Evolutionary conservation across 805 yeast genomes (phyloP), one percentile per base, ranked within the genome.

Genomic region (Zygoascus flipseniorum): DNA sequence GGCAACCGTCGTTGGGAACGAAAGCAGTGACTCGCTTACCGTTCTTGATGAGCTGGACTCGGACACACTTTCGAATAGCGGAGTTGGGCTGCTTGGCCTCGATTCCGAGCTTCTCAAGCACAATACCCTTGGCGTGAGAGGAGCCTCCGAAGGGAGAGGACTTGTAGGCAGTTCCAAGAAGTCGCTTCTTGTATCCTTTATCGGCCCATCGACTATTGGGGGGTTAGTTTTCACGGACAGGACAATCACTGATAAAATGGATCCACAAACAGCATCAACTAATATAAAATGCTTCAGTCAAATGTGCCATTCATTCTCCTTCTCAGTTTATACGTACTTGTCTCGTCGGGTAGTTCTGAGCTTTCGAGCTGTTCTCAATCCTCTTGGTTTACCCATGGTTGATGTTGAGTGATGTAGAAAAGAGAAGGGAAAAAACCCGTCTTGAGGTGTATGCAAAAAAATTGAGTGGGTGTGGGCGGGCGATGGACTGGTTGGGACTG

Each of bases 41-140:
- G 88, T 93, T 93, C 88, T 93, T 93, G 85, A 93, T 92, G 74
- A 93, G 86, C 83, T 93, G 98, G 63, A 93, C 99, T 86, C 98
- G 89, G 77, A 93, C 99, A 87, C 99, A 95, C 86, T 93, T 93
- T 87, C 99, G 93, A 75, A 93, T 92, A 80, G 99, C 99, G 71
- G 99, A 93, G 95, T 93, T 93, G 79, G 99, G 99, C 83, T 93
- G 99, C 82, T 93, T 93, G 76, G 99, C 95, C 83, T 93, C 98
- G 77, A 93, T 85, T 83, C 99, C 99, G 71, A 92, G 85, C 80
- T 93, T 93, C 83, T 93, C 99, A 75, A 93, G 87, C 65, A 93
- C 99, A 72, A 93, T 93, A 76, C 99, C 99, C 83, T 92, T 92
- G 73, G 99, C 99, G 87, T 93, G 99, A 70, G 99, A 93, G 72